phyloP scores from a whole-genome alignment of 352 stramenopile species.

The Albugo laibachii region DNA sequence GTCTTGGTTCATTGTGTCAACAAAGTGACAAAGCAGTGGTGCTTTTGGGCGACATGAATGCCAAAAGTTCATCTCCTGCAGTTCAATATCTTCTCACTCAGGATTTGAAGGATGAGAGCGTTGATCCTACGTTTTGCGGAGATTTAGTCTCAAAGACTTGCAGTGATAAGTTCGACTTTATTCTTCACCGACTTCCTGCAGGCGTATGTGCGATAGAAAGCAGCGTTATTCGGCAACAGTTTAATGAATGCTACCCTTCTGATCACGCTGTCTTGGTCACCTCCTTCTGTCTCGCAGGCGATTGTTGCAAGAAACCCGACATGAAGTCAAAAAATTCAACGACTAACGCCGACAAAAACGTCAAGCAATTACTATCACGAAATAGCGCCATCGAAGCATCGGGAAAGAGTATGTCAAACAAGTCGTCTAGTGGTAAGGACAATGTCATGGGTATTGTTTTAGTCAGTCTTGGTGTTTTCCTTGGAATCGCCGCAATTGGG shows the following conservation, averaged over 20 bases:
- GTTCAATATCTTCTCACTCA: slow-evolving; percentile 34
- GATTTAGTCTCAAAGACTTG: slow-evolving; percentile 37
- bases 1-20: slow-evolving; percentile 26
- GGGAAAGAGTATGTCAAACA: too few species aligned
- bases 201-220: slow-evolving; percentile 30
- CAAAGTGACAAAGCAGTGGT: slow-evolving; percentile 34
- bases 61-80: slow-evolving; percentile 32
- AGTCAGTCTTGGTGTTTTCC: too few species aligned
- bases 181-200: slow-evolving; percentile 17
- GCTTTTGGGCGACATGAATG: slow-evolving; percentile 53
- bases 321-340: too few species aligned
- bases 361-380: too few species aligned
- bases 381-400: too few species aligned
- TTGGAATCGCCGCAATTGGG: too few species aligned
- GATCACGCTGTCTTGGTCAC: slow-evolving; percentile 39
- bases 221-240: slow-evolving; percentile 36
- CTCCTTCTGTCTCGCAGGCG: slow-evolving; percentile 34
- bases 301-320: slow-evolving; percentile 19
- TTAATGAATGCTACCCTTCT: slow-evolving; percentile 49
- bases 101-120: slow-evolving; percentile 22
- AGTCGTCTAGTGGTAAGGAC: too few species aligned
- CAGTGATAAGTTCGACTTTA: slow-evolving; percentile 56
- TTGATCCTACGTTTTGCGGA: slow-evolving; percentile 41
- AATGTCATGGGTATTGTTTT: too few species aligned
- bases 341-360: too few species aligned